A percentile compares a stretch with the other conserved stretches of the same genome.
Conservation (phyloP, 2,329 filamentous ascomycete genomes). For the Arthrobotrys sinensis region DNA sequence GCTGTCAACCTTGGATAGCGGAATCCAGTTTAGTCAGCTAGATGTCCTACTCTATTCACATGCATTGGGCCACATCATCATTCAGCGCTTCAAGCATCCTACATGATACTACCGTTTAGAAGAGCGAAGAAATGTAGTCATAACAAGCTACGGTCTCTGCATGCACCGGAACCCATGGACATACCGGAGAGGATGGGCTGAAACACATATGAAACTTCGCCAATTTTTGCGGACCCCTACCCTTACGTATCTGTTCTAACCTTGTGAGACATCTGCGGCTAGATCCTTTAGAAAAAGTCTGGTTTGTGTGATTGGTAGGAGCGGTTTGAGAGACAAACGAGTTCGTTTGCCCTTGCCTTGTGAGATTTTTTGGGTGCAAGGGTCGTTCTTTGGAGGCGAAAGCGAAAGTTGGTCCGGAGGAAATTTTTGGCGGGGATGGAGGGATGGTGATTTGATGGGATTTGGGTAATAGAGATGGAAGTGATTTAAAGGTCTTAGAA, state of each 20-base stretch:
- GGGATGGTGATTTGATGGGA: too few relatives aligned
- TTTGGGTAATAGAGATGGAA: too few relatives aligned
- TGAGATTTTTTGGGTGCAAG: not conserved
- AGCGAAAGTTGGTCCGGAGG: too few relatives aligned
- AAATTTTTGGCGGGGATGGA: too few relatives aligned
- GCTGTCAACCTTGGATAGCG: not conserved
- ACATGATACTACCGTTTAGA: not conserved
- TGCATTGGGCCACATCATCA: conserved; percentile 17
- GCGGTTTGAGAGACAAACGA: not conserved
- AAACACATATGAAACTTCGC: conserved; percentile 28
- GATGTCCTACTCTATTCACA: not conserved
- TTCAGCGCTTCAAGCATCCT: not conserved
- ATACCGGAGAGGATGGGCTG: not conserved
- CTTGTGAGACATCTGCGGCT: conserved; percentile 20
- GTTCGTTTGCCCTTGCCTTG: conserved; percentile 12
- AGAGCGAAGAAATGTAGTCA: not conserved
- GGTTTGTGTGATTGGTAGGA: not conserved
- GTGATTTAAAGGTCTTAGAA: too few relatives aligned
- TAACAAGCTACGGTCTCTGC: too few relatives aligned
- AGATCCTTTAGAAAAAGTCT: not conserved
- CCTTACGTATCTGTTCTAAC: not conserved
- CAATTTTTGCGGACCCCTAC: conserved; percentile 6
- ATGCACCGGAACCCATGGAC: too few relatives aligned
- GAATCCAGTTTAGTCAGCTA: not conserved
- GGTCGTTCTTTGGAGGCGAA: not conserved